phyloP scores from a whole-genome alignment of 331 rosid genomes.

The Saraca asoca region DNA sequence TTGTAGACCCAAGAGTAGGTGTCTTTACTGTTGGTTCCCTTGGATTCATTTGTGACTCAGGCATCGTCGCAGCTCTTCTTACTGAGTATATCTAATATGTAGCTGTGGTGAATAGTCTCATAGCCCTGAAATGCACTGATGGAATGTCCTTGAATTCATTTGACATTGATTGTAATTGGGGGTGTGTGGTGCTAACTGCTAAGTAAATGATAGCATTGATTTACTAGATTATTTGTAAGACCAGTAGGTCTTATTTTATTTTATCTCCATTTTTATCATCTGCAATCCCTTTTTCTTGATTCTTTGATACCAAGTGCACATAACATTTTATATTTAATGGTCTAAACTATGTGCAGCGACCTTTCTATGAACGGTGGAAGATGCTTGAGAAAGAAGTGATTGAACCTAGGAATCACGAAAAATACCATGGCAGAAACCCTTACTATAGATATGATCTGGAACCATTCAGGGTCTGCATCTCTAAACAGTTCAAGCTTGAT shows the following conservation, averaged over 20 bases:
- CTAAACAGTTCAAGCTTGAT: constrained; percentile 22
- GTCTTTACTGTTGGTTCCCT: background rate
- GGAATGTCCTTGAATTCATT: background rate
- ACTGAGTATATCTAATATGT: background rate
- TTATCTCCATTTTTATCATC: constrained; percentile 15
- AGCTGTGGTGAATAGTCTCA: constrained; percentile 8
- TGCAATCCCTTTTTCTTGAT: background rate
- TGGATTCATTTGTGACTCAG: too few relatives aligned
- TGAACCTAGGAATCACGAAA: constrained; percentile 89
- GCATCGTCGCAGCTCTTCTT: too few relatives aligned
- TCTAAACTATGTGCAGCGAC: constrained; percentile 69
- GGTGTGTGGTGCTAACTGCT: too few relatives aligned
- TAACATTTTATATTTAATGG: constrained; percentile 30
- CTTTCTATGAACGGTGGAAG: constrained; percentile 93
- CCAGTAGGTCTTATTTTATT: constrained; percentile 19
- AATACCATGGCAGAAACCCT: constrained; percentile 60
- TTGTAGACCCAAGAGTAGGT: background rate
- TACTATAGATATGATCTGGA: constrained; percentile 89
- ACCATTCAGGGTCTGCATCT: constrained; percentile 81
- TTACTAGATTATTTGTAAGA: background rate
- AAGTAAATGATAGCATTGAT: too few relatives aligned
- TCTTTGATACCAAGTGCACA: constrained; percentile 1
- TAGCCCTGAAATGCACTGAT: background rate
- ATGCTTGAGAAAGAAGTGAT: constrained; percentile 98
- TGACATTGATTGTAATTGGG: background rate